These are phyloP conservation scores for Rhizophora apiculata DNA, from an alignment of 345 rosid species.

Conservation along the genomic window DNA sequence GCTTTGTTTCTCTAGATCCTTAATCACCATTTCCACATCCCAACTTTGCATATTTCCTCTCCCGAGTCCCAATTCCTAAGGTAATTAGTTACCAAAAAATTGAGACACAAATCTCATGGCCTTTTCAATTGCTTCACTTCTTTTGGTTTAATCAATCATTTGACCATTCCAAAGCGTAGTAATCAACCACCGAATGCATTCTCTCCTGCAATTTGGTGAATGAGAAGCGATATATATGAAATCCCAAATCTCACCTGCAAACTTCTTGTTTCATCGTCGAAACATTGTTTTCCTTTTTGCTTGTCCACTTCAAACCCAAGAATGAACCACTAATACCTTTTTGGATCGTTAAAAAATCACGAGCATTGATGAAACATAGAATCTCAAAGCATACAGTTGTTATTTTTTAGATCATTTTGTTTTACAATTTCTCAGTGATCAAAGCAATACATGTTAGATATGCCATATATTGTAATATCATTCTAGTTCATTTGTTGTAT, in stretches of 20 bases:
- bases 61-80: conserved; percentile 20
- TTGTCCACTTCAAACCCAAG: neutral
- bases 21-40: conserved; percentile 10
- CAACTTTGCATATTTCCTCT: conserved; percentile 15
- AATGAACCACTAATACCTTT: neutral
- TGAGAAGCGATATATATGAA: neutral
- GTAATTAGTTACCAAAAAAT: conserved; percentile 34
- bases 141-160: conserved; percentile 29
- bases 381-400: neutral
- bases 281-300: neutral
- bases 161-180: neutral
- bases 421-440: neutral
- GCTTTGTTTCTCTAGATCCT: conserved; percentile 22
- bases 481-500: no score
- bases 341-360: neutral
- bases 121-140: conserved; percentile 38
- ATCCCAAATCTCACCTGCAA: no score
- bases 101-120: conserved; percentile 31
- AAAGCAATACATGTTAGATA: neutral
- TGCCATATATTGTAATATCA: neutral
- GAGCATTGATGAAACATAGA: neutral
- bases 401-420: neutral
- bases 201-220: neutral
- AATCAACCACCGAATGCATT: neutral
- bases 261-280: neutral